Conservation (phyloP, 2,329 filamentous ascomycete genomes). For the Diaporthe humulicola region DNA sequence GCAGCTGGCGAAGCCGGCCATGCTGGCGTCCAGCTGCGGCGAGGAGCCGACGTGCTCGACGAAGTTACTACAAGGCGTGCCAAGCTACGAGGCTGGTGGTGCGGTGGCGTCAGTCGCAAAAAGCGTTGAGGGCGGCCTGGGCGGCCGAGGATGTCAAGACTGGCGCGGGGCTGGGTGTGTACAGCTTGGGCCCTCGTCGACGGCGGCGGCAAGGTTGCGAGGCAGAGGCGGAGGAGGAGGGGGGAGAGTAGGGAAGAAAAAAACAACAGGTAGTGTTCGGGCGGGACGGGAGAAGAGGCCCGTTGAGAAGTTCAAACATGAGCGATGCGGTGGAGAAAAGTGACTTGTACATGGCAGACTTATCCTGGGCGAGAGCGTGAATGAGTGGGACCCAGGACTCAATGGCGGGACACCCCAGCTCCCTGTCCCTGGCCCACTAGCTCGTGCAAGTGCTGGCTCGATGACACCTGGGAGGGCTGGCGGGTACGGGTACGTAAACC, state of each 20-base stretch:
- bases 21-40: slow-evolving; percentile 32
- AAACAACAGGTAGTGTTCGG: background rate
- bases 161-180: background rate
- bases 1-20: slow-evolving; percentile 67
- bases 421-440: background rate
- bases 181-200: slow-evolving; percentile 19
- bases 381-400: slow-evolving; percentile 22
- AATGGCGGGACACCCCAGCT: slow-evolving; percentile 24
- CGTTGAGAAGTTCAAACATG: slow-evolving; percentile 13
- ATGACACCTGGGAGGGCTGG: background rate
- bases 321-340: slow-evolving; percentile 23
- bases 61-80: background rate
- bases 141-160: slow-evolving; percentile 6
- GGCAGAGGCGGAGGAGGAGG: background rate
- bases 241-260: background rate
- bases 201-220: background rate
- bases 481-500: background rate
- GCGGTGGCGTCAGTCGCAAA: slow-evolving; percentile 17
- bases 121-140: slow-evolving; percentile 17
- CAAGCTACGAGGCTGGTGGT: slow-evolving; percentile 2
- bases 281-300: slow-evolving; percentile 12
- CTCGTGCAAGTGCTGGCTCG: background rate
- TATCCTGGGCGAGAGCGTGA: background rate
- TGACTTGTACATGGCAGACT: slow-evolving; percentile 25
- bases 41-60: background rate